Evolutionary conservation across 805 yeast species (phyloP).

Genomic region (Blastobotrys muscicola): DNA sequence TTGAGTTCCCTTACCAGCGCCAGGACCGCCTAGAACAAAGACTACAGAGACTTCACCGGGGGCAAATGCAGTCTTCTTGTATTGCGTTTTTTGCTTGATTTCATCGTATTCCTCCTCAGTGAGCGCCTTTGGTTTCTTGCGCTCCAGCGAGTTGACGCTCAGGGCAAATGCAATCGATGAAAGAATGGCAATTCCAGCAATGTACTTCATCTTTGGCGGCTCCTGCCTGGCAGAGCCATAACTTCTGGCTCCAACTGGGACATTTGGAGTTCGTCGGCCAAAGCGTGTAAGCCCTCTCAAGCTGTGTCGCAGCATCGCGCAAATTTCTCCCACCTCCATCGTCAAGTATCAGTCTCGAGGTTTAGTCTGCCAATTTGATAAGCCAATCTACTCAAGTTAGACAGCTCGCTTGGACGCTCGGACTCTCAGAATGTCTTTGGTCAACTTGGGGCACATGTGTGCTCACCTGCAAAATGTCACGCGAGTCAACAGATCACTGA

Average conservation of each 20-base stretch:
- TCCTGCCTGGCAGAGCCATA: conserved; percentile 7
- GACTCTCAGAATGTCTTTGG: conserved; percentile 73
- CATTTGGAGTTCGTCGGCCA: too few relatives aligned
- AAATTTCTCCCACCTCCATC: too few relatives aligned
- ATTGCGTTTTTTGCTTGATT: conserved; percentile 24
- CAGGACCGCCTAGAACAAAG: conserved; percentile 87
- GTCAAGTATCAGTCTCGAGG: too few relatives aligned
- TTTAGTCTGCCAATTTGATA: too few relatives aligned
- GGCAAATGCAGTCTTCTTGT: conserved; percentile 38
- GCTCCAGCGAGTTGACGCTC: conserved; percentile 22
- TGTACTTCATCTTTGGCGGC: conserved; percentile 26
- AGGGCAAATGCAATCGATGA: conserved; percentile 27
- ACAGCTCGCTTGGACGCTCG: too few relatives aligned
- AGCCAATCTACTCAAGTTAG: too few relatives aligned
- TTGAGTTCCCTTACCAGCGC: conserved; percentile 23
- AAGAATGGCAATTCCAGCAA: conserved; percentile 24
- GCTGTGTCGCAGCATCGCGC: too few relatives aligned
- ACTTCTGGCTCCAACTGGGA: background rate
- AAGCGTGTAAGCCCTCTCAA: too few relatives aligned
- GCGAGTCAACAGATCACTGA: conserved; percentile 59
- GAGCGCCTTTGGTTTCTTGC: conserved; percentile 19
- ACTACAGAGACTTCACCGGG: conserved; percentile 66
- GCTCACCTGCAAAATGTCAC: conserved; percentile 85
- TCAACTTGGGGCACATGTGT: conserved; percentile 72
- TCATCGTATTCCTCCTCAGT: conserved; percentile 29